Conservation (phyloP, 179 eudicot species). For the Kewa caespitosa region DNA sequence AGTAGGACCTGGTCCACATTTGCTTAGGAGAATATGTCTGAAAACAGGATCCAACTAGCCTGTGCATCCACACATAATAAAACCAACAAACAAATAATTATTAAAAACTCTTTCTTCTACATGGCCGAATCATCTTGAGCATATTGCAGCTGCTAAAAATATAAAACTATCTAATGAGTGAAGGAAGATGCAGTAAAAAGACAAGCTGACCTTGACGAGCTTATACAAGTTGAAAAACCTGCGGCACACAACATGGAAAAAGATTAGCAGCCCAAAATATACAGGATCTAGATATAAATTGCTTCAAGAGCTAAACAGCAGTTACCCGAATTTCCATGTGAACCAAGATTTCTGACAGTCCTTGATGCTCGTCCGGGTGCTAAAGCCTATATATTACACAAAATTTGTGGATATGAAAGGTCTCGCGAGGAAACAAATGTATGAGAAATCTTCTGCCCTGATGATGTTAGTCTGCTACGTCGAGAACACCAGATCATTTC, state of each 20-base stretch:
- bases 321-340: slow-evolving; percentile 32
- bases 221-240: slow-evolving; percentile 32
- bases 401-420: slow-evolving; percentile 7
- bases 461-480: neutral
- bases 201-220: slow-evolving; percentile 33
- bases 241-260: slow-evolving; percentile 14
- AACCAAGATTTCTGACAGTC: slow-evolving; percentile 18
- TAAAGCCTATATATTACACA: slow-evolving; percentile 28
- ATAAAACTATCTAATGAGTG: neutral
- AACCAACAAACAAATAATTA: neutral
- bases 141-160: neutral
- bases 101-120: neutral
- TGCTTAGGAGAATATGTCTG: slow-evolving; percentile 25
- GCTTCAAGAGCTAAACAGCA: neutral
- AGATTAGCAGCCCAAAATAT: slow-evolving; percentile 1
- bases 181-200: slow-evolving; percentile 1
- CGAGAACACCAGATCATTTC: neutral
- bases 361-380: slow-evolving; percentile 32
- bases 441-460: neutral
- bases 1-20: slow-evolving; percentile 39
- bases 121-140: neutral
- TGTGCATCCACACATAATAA: slow-evolving; percentile 19
- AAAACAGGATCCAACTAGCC: slow-evolving; percentile 32
- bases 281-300: neutral
- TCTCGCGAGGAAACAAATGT: neutral